These are phyloP conservation scores for Meyerozyma sp. DNA, from an alignment of 1,139 yeast genomes.

Conservation along the genomic window DNA sequence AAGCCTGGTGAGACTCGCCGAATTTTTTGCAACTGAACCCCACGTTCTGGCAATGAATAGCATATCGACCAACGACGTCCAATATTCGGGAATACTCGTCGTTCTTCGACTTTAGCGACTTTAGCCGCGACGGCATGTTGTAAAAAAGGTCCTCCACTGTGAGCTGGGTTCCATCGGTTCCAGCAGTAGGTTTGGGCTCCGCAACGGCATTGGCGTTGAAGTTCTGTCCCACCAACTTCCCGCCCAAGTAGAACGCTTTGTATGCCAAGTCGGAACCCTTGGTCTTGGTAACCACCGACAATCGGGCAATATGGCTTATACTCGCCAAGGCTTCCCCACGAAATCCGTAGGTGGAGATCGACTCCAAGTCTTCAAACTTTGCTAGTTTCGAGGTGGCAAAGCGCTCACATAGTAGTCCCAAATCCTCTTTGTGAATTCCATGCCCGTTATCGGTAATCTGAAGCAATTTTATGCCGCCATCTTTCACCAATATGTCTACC, in stretches of 20 bases:
- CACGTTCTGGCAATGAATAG: conserved; percentile 64
- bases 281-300: conserved; percentile 77
- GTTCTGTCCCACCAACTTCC: conserved; percentile 44
- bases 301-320: conserved; percentile 56
- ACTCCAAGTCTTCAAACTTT: conserved; percentile 44
- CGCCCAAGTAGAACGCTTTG: conserved; percentile 60
- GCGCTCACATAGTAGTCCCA: conserved; percentile 47
- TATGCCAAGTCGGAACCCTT: conserved; percentile 59
- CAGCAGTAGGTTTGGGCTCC: conserved; percentile 76
- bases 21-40: conserved; percentile 77
- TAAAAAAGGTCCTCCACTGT: conserved; percentile 85
- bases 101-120: conserved; percentile 57
- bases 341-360: conserved; percentile 53
- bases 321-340: conserved; percentile 59
- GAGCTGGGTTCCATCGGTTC: conserved; percentile 81
- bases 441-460: conserved; percentile 52
- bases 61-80: conserved; percentile 81
- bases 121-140: conserved; percentile 75
- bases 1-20: conserved; percentile 59
- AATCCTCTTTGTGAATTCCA: conserved; percentile 44
- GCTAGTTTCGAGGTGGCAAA: conserved; percentile 53
- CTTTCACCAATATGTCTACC: conserved; percentile 47
- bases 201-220: conserved; percentile 20
- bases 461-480: conserved; percentile 49
- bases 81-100: conserved; percentile 76